Evolutionary conservation across 805 yeast species (phyloP).

Genomic region (Starmerella kuoi): DNA sequence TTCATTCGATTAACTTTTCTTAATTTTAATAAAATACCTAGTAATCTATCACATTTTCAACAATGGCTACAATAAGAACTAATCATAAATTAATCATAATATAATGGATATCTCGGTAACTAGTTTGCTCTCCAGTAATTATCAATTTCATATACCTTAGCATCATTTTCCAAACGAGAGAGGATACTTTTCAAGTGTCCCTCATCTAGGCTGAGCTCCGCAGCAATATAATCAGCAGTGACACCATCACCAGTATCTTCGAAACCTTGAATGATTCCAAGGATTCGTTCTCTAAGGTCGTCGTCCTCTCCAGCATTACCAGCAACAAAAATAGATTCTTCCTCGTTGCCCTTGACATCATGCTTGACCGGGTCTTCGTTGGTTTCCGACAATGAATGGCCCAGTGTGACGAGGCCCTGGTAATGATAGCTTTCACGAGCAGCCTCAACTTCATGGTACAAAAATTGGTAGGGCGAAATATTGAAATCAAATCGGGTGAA

Average conservation of each 20-base stretch:
- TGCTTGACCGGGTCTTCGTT: neutral
- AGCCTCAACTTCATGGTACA: conserved; percentile 51
- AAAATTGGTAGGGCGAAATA: conserved; percentile 36
- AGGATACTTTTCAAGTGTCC: neutral
- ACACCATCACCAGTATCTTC: conserved; percentile 17
- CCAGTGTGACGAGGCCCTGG: conserved; percentile 20
- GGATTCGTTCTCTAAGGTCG: conserved; percentile 9
- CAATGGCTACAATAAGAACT: neutral
- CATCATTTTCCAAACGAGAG: conserved; percentile 6
- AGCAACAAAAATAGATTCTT: conserved; percentile 11
- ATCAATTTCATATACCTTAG: conserved; percentile 12
- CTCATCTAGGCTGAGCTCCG: conserved; percentile 9
- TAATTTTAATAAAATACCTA: too few species aligned
- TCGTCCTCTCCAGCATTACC: neutral
- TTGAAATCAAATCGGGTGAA: conserved; percentile 36
- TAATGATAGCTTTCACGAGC: conserved; percentile 35
- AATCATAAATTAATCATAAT: too few species aligned
- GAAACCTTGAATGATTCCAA: conserved; percentile 8
- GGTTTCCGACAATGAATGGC: neutral
- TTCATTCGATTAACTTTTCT: too few species aligned
- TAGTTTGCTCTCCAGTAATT: conserved; percentile 6
- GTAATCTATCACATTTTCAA: too few species aligned
- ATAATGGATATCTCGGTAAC: neutral
- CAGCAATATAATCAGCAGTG: conserved; percentile 12
- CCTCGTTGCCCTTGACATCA: neutral